Evolutionary conservation across 306 rosid genomes (phyloP), one percentile per base, ranked within the genome.

Genomic region (Dryas octopetala): DNA sequence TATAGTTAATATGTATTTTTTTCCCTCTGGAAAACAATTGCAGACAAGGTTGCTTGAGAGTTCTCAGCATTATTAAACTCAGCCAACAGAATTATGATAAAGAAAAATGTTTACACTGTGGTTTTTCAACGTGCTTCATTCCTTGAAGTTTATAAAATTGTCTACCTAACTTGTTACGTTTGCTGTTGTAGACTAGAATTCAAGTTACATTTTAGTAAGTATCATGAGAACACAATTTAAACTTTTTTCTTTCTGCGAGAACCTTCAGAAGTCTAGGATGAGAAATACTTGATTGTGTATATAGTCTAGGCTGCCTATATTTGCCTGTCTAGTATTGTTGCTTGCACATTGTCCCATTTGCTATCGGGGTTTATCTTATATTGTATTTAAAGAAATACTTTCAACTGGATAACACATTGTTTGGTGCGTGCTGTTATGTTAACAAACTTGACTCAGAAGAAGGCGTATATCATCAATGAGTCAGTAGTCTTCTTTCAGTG

Each of bases 11-110:
- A 1, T 32, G 38, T 32, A 32, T 32, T 16, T 23, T 54, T 17
- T 51, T n/a, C 63, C 63, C 57, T 49, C 16, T 71, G 8, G 40
- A 67, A 19, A 59, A 63, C 44, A 51, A 38, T 38, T 79, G 70
- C 66, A 40, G 72, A 66, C 58, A 58, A 47, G 51, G 5, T 76
- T 58, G 11, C 43, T n/a, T 68, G 52, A 12, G 19, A 19, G 13
- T 23, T 52, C 66, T 16, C 4, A 13, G 43, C 38, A 65, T 66
- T 28, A 32, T 32, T 47, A 41, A 11, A 46, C 58, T 43, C 19
- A 14, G 65, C n/a, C 15, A 43, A 45, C 60, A 54, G 4, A 17
- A 7, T 7, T 66, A 66, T 47, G 5, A 16, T 51, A 50, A 26
- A 3, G 28, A 51, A 6, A n/a, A 28, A 43, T 4, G 5, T 51